phyloP scores from a whole-genome alignment of 768 basidiomycete species.

The Mycena olivaceomarginata region DNA sequence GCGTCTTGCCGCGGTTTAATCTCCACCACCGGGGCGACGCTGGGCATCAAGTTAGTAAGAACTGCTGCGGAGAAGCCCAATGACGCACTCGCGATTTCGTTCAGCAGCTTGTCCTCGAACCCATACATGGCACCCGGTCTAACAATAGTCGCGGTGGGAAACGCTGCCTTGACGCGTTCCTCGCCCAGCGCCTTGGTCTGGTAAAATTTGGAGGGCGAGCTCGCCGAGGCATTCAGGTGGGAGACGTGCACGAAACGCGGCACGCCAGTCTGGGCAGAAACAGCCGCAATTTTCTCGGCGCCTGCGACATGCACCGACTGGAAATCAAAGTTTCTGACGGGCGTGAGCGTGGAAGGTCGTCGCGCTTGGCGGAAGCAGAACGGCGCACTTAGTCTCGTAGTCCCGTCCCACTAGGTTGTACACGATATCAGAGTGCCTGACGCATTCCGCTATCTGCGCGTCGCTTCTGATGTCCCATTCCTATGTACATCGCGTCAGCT shows the following conservation, averaged over 20 bases:
- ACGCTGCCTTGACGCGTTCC: constrained; percentile 87
- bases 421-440: constrained; percentile 96
- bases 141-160: constrained; percentile 92
- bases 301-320: constrained; percentile 88
- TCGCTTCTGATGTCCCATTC: constrained; percentile 98
- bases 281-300: constrained; percentile 89
- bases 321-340: constrained; percentile 89
- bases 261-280: constrained; percentile 87
- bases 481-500: constrained; percentile 61
- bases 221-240: constrained; percentile 91
- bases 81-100: constrained; percentile 91
- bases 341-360: constrained; percentile 34
- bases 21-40: constrained; percentile 97
- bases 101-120: constrained; percentile 96
- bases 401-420: constrained; percentile 97
- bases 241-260: constrained; percentile 95
- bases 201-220: constrained; percentile 90
- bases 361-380: constrained; percentile 27
- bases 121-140: constrained; percentile 92
- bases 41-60: constrained; percentile 54
- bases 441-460: constrained; percentile 93
- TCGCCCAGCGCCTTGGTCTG: constrained; percentile 94
- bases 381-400: constrained; percentile 93
- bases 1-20: constrained; percentile 91
- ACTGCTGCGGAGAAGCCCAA: constrained; percentile 30